Evolutionary conservation across 257 asterid species (phyloP).

Genomic region (Solanum gandarillasii): DNA sequence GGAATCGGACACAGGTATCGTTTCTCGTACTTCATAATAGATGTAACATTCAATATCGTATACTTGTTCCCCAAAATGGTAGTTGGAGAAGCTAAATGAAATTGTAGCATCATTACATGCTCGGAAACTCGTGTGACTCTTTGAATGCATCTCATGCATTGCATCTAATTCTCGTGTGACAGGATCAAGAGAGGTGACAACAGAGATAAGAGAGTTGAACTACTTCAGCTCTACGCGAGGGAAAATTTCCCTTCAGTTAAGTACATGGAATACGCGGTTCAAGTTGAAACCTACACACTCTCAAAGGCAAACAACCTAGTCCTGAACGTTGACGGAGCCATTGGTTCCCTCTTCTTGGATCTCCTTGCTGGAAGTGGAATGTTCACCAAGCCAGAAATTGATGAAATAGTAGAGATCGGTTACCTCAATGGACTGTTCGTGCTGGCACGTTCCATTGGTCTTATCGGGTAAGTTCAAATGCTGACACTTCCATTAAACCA

Average conservation of each 20-base stretch:
- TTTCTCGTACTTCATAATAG: background rate
- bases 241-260: conserved; percentile 88
- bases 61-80: background rate
- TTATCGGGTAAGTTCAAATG: conserved; percentile 69
- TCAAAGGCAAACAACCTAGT: conserved; percentile 94
- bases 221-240: conserved; percentile 76
- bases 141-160: background rate
- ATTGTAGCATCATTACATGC: background rate
- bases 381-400: conserved; percentile 92
- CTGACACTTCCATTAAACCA: background rate
- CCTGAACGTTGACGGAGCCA: conserved; percentile 96
- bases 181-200: conserved; percentile 99
- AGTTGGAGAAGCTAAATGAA: background rate
- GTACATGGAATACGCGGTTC: conserved; percentile 98
- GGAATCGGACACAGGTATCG: conserved; percentile 96
- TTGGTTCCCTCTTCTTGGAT: conserved; percentile 94
- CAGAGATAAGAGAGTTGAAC: conserved; percentile 96
- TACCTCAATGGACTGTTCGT: conserved; percentile 95
- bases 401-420: conserved; percentile 86
- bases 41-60: background rate
- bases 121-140: background rate
- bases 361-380: conserved; percentile 99
- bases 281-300: conserved; percentile 92
- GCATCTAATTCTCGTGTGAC: background rate
- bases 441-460: conserved; percentile 98